Base-by-base conservation (phyloP, 495 filamentous ascomycete species). In the Penicillium bialowiezense region DNA sequence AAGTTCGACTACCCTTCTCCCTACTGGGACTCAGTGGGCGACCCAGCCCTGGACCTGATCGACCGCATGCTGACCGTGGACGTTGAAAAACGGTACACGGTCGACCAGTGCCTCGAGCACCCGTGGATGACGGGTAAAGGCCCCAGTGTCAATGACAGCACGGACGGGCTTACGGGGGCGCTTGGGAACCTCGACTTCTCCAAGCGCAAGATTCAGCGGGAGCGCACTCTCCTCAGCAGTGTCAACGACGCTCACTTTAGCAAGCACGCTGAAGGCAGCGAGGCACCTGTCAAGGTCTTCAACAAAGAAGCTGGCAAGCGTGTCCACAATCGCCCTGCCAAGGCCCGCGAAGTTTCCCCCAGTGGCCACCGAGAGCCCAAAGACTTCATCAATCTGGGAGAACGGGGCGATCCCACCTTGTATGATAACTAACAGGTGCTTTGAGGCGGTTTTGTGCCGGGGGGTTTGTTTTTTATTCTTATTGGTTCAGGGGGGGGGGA, bases 11-110 rank as follows among this genome's bases (percentile, higher is more conserved):
- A 96, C 55, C 95, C 95, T 2, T 92, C 89, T 1, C 95, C 95
- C 13, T 99, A 97, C 65, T 99, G 95, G 95, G 93, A 97, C 67
- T 82, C 85, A 3, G 86, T 99, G 49, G 86, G 83, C 48, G 95
- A 99, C 48, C 80, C 86, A 33, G 95, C 92, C 3, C 75, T 97
- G 43, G 91, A 97, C 49, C 79, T 99, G 19, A 97, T 99, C 50
- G 95, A 97, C 63, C 78, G 79, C 24, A 99, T 99, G 95, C 80
- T 99, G 24, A 86, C 86, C 0, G 90, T 96, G 13, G 83, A 96
- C 52, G 83, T 87, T 13, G 82, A 90, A 23, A 80, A 85, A 62
- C 81, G 95, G 24, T 90, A 87, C 63, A 93, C 87, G 0, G 81
- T 97, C 46, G 91, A 96, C 40, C 82, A 91, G 60, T 97, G 92